A percentile compares a stretch with the other conserved stretches of the same genome.
Conservation (phyloP, 1,139 yeast species). For the Blastobotrys petasosporus region DNA sequence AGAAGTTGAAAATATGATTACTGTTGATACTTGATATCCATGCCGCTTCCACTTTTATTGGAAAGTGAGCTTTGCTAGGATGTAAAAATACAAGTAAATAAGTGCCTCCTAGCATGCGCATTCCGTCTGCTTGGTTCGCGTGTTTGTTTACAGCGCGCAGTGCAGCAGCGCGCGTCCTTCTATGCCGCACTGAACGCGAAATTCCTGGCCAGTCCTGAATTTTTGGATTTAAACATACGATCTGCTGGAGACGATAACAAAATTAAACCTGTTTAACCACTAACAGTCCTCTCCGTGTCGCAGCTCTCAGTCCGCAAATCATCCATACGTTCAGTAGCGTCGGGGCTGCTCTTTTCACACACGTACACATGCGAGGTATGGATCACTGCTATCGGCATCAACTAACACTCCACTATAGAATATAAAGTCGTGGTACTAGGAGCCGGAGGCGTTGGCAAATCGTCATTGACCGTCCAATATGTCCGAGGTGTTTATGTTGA, state of each 20-base stretch:
- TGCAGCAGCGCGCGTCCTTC: slow-evolving; percentile 1
- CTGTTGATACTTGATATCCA: too few relatives aligned
- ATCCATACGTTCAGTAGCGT: too few relatives aligned
- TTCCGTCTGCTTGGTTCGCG: background rate
- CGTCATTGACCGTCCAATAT: slow-evolving; percentile 62
- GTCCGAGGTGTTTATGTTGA: slow-evolving; percentile 55
- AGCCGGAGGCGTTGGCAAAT: slow-evolving; percentile 97
- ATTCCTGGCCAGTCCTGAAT: background rate
- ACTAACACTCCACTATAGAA: slow-evolving; percentile 20
- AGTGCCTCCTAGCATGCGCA: background rate
- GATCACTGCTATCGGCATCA: background rate
- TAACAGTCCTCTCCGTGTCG: too few relatives aligned
- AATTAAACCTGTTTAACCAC: too few relatives aligned
- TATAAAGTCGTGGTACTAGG: slow-evolving; percentile 92
- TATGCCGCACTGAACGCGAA: background rate
- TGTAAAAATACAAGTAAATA: background rate
- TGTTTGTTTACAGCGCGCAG: background rate
- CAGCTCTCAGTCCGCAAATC: too few relatives aligned
- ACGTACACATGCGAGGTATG: background rate
- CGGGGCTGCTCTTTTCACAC: background rate
- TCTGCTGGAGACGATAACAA: too few relatives aligned
- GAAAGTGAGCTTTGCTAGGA: too few relatives aligned
- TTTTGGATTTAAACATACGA: too few relatives aligned
- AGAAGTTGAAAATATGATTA: background rate
- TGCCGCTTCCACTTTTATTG: too few relatives aligned